These are phyloP conservation scores for Selenicereus undatus DNA, from an alignment of 148 eudicot genomes.

Conservation along the genomic window DNA sequence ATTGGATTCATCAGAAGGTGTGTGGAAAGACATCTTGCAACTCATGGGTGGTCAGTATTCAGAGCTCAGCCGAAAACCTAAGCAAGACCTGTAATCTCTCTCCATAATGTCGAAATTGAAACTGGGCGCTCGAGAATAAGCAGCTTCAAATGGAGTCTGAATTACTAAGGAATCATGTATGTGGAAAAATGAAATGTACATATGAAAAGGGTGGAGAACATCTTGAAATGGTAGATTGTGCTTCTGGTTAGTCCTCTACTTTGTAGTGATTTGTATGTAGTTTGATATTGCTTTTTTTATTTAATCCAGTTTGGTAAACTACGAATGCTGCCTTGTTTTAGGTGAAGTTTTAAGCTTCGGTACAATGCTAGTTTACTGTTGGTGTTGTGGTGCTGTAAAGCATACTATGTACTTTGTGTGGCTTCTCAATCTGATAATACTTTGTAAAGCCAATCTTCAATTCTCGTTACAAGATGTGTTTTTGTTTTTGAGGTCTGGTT, in stretches of 20 bases:
- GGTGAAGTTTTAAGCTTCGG: background rate
- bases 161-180: slow-evolving; percentile 13
- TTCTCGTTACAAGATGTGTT: no score
- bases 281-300: background rate
- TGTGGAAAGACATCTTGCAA: slow-evolving; percentile 94
- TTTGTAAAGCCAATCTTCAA: no score
- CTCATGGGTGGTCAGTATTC: slow-evolving; percentile 95
- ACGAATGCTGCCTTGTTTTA: background rate
- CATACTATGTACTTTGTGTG: no score
- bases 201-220: slow-evolving; percentile 26
- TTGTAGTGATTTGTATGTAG: slow-evolving; percentile 24
- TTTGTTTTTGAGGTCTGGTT: no score
- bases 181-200: slow-evolving; percentile 22
- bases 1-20: slow-evolving; percentile 47
- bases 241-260: slow-evolving; percentile 14
- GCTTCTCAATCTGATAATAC: no score
- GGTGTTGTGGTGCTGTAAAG: no score
- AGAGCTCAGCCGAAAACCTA: slow-evolving; percentile 91
- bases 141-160: background rate
- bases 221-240: slow-evolving; percentile 15
- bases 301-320: slow-evolving; percentile 2
- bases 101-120: background rate
- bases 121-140: background rate
- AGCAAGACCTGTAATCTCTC: slow-evolving; percentile 55
- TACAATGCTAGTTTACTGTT: no score